Evolutionary conservation across 2,329 filamentous ascomycete species (phyloP).

Genomic region (Xylariaceae sp.): DNA sequence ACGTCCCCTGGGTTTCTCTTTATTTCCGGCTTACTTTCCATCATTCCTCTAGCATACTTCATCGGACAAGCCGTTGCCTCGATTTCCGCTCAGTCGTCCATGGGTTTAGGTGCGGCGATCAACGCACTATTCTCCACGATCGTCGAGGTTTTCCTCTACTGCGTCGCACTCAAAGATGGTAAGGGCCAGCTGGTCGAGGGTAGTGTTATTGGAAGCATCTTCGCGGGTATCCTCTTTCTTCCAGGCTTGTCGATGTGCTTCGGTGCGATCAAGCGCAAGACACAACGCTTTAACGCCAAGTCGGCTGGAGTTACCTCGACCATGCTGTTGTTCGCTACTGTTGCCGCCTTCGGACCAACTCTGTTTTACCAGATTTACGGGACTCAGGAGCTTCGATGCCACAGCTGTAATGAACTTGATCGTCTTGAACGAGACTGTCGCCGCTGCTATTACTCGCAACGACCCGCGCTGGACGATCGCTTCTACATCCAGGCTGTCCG

Average conservation of each 20-base stretch:
- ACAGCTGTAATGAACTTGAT: conserved; percentile 51
- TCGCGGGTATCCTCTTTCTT: conserved; percentile 90
- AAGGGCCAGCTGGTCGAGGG: conserved; percentile 92
- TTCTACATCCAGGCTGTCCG: conserved; percentile 90
- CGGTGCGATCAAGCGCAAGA: conserved; percentile 94
- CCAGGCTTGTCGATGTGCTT: conserved; percentile 98
- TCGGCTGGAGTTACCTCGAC: conserved; percentile 96
- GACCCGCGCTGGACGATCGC: conserved; percentile 73
- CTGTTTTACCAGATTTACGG: conserved; percentile 99
- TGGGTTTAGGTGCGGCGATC: conserved; percentile 94
- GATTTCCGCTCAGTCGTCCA: conserved; percentile 96
- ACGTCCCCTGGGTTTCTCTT: conserved; percentile 86
- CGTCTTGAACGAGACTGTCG: conserved; percentile 68
- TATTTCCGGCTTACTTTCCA: conserved; percentile 74
- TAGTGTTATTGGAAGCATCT: conserved; percentile 95
- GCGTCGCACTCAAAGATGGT: conserved; percentile 84
- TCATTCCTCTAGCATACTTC: conserved; percentile 96
- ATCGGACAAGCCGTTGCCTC: conserved; percentile 98
- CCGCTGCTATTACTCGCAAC: conserved; percentile 89
- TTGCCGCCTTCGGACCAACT: conserved; percentile 91
- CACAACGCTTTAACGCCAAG: conserved; percentile 93
- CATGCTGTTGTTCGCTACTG: conserved; percentile 93
- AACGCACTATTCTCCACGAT: conserved; percentile 98
- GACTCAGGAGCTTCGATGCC: conserved; percentile 90
- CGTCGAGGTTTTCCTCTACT: conserved; percentile 97